A percentile compares a stretch with the other conserved stretches of the same genome.
Conservation (phyloP, 768 basidiomycete genomes). For the Suillus bovinus region DNA sequence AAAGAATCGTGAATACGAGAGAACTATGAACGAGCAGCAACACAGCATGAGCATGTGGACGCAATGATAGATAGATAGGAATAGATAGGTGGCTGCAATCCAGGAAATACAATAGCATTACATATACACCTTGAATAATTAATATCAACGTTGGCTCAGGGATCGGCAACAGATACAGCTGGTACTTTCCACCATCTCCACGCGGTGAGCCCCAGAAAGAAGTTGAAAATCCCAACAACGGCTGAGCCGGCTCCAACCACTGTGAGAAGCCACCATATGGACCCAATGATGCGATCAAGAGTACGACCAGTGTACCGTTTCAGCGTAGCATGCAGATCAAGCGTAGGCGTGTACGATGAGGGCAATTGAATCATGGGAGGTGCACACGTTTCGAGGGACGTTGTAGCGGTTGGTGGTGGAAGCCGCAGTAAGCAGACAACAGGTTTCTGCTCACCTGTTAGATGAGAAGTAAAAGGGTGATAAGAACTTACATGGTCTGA, state of each 20-base stretch:
- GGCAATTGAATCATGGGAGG: constrained; percentile 54
- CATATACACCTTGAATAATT: not conserved
- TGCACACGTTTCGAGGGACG: constrained; percentile 27
- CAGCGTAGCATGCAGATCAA: constrained; percentile 51
- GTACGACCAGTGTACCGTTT: constrained; percentile 67
- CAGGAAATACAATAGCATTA: not conserved
- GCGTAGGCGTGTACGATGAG: constrained; percentile 45
- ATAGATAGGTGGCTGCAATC: not conserved
- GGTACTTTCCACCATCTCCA: constrained; percentile 57
- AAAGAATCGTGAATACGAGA: no score
- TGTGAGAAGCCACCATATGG: constrained; percentile 75
- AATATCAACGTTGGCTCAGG: constrained; percentile 14
- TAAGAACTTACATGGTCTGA: constrained; percentile 78
- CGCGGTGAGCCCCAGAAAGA: constrained; percentile 63
- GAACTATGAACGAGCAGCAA: no score
- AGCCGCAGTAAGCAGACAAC: constrained; percentile 74
- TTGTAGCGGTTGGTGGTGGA: constrained; percentile 31
- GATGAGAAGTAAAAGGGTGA: not conserved
- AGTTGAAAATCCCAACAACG: constrained; percentile 70
- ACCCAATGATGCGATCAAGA: constrained; percentile 75
- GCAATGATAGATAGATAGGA: no score
- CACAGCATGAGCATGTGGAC: no score
- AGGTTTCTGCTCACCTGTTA: constrained; percentile 65
- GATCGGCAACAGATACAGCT: constrained; percentile 10
- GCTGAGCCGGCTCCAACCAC: constrained; percentile 77